These are phyloP conservation scores for Kodamaea neixiangensis DNA, from an alignment of 805 yeast species.

Conservation along the genomic window DNA sequence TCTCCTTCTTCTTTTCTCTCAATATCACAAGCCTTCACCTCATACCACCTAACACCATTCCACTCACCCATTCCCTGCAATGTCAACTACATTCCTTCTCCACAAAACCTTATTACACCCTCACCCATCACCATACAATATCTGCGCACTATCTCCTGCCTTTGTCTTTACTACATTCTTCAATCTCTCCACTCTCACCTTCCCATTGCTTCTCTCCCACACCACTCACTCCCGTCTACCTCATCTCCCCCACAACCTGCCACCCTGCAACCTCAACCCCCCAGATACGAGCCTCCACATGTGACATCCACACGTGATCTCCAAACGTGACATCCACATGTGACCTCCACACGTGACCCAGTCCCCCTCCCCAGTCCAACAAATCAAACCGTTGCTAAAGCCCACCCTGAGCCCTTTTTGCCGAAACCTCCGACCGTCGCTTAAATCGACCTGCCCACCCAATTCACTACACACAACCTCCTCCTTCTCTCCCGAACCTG, in stretches of 20 bases:
- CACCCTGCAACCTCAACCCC: not conserved
- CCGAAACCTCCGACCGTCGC: slow-evolving; percentile 8
- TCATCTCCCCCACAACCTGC: not conserved
- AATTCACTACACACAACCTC: not conserved
- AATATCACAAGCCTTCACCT: too few relatives aligned
- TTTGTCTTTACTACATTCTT: too few relatives aligned
- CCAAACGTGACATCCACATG: not conserved
- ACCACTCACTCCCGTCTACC: not conserved
- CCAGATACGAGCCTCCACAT: not conserved
- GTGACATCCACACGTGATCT: not conserved
- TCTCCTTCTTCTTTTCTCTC: too few relatives aligned
- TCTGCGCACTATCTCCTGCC: too few relatives aligned
- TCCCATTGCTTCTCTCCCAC: not conserved
- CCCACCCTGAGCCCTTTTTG: not conserved
- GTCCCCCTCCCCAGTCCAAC: not conserved
- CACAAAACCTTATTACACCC: too few relatives aligned
- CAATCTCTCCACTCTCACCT: not conserved
- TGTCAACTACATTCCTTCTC: too few relatives aligned
- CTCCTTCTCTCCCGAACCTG: not conserved
- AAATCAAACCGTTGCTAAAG: slow-evolving; percentile 1
- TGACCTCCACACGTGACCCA: not conserved
- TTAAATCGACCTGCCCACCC: too few relatives aligned
- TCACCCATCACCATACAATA: too few relatives aligned
- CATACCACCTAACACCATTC: too few relatives aligned
- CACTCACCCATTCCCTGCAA: too few relatives aligned